Percentiles rank a stretch among this genome's conserved stretches.
phyloP scores from a whole-genome alignment of 257 asterid species.

The Plectranthus barbatus region DNA sequence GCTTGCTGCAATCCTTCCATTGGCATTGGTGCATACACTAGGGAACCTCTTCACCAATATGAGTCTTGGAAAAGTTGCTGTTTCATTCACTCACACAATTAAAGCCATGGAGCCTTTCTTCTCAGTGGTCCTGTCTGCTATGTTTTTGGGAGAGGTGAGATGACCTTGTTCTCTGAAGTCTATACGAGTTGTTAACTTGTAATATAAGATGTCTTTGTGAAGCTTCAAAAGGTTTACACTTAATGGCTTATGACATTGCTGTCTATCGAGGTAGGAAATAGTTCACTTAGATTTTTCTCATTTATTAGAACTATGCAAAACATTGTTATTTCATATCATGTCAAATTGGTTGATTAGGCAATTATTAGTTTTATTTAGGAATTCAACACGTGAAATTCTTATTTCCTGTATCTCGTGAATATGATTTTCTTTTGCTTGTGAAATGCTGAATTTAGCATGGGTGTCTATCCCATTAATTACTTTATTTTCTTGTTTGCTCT shows the following conservation, averaged over 20 bases:
- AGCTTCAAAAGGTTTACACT: background rate
- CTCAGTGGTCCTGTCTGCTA: slow-evolving; percentile 88
- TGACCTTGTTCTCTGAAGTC: background rate
- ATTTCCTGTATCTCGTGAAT: background rate
- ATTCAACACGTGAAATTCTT: too few species aligned
- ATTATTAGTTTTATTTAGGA: too few species aligned
- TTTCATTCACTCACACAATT: slow-evolving; percentile 94
- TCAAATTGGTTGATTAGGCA: too few species aligned
- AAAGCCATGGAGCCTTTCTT: slow-evolving; percentile 99
- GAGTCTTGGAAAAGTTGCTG: slow-evolving; percentile 98
- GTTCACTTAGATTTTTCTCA: background rate
- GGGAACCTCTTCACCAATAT: slow-evolving; percentile 94
- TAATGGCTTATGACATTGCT: background rate
- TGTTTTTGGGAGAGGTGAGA: slow-evolving; percentile 94
- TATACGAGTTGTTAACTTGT: background rate
- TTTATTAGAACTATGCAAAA: background rate
- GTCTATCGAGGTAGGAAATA: background rate
- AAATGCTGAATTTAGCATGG: background rate
- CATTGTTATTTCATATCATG: background rate
- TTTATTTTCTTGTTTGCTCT: background rate
- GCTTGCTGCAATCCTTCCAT: slow-evolving; percentile 82
- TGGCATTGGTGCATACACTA: slow-evolving; percentile 79
- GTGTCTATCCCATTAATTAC: background rate
- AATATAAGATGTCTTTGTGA: background rate
- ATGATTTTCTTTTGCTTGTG: background rate